Evolutionary conservation across 2,329 filamentous ascomycete genomes (phyloP), one percentile per base, ranked within the genome.

Genomic region (Sarocladiaceae sp.): DNA sequence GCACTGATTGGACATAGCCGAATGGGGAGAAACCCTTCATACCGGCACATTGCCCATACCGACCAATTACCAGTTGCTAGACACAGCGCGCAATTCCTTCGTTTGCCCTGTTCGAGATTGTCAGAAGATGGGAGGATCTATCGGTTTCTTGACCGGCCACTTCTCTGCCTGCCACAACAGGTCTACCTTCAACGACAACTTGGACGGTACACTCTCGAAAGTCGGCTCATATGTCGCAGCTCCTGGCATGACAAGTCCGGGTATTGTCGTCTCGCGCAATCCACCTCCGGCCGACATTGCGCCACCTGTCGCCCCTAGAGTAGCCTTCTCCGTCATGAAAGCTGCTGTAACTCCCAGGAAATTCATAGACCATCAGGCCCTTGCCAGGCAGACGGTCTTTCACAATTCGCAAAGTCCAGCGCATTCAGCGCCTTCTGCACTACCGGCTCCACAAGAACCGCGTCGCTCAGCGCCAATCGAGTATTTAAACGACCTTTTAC

Each of bases 101-200:
- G 55, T 63, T n/a, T 69, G 66, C 46, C 65, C 66, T 3, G 56
- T 66, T 2, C 60, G 60, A 1, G 52, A 52, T 12, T 69, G 66
- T 36, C 55, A 57, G 35, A 3, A 22, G 59, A 2, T 64, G 64
- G 20, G 36, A 25, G 1, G 47, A 20, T 4, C 4, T 52, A 5
- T 40, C 18, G 23, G 20, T 25, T 48, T 12, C 2, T 49, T 60
- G 15, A 54, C 37, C 1, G 55, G 54, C 1, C 58, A 60, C 40
- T 57, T 60, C 23, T 37, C 39, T 2, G 18, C 50, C 1, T 22
- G 25, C 1, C 64, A 67, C 26, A 52, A 51, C 20, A 48, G 29
- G 35, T 42, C 5, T 13, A 54, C 54, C 3, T 59, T 66, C 42
- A 67, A 68, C 28, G 66, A 69, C 51, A 68, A 68, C 40, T 50